Evolutionary conservation across 208 protist species (phyloP), one percentile per base, ranked within the genome.

Genomic region (Wallacemonas sp.): DNA sequence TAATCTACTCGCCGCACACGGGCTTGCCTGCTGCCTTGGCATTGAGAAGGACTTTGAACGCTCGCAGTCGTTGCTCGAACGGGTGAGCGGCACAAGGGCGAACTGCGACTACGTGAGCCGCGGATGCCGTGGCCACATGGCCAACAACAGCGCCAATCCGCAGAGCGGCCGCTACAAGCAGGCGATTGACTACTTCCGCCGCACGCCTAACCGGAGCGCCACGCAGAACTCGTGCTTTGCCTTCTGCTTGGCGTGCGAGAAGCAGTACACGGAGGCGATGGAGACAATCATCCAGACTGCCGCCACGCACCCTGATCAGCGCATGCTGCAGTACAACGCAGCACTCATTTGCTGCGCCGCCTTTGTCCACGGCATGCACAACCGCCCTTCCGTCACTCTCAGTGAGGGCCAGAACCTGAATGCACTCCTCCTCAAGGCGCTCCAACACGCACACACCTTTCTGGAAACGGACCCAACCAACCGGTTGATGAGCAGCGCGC

Each of bases 1-100:
- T 36, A 95, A 95, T 60, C 69, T 95, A 10, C 61, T 93, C 3
- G 89, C 86, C 0, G 86, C 85, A 3, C 89, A 95, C 68, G 89
- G 89, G 30, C 66, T 92, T 37, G 86, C 86, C 37, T 95, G 86
- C 72, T 95, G 89, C 76, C 62, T 92, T 26, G 86, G 79, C 19
- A 62, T 93, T 0, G 83, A 87, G 64, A 71, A 68, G 10, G 53
- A 83, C 37, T 71, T 75, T 61, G 83, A 91, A 38, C 73, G 60
- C 10, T 85, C 76, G 21, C 82, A 92, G 71, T 84, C 78, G 19
- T 68, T 93, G 26, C 73, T 95, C 38, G 76, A 91, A 48, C 77
- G 76, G 33, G 80, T 95, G 22, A 77, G 81, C 30, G 86, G 90
- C 66, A 77, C 89, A 42, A 61, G 60, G 41, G 68, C 86, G n/a